phyloP scores from a whole-genome alignment of 2,329 filamentous ascomycete genomes.

The Clarireedia paspali region DNA sequence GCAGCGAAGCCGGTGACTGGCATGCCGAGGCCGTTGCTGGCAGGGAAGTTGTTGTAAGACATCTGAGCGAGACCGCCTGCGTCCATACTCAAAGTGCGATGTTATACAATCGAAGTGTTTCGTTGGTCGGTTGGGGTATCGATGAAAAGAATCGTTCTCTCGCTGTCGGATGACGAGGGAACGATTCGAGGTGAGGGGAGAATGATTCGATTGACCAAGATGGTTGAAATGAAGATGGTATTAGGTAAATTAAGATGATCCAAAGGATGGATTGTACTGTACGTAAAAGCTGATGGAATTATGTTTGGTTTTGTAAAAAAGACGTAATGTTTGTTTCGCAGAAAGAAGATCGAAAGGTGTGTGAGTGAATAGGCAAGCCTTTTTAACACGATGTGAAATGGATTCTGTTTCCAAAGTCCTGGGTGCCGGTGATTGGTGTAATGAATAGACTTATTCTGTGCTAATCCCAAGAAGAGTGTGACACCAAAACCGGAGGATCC shows the following conservation, averaged over 20 bases:
- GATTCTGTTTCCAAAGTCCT: background rate
- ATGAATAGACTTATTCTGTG: background rate
- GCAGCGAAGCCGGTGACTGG: slow-evolving; percentile 77
- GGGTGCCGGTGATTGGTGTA: background rate
- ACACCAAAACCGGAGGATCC: background rate
- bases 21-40: slow-evolving; percentile 65
- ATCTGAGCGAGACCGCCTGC: slow-evolving; percentile 99
- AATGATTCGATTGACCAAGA: background rate
- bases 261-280: slow-evolving; percentile 4
- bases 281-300: background rate
- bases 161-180: background rate
- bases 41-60: slow-evolving; percentile 77
- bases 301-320: background rate
- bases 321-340: background rate
- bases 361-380: background rate
- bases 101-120: slow-evolving; percentile 18
- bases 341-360: slow-evolving; percentile 1
- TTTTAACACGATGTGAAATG: background rate
- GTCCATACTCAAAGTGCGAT: slow-evolving; percentile 54
- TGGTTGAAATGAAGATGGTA: background rate
- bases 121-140: background rate
- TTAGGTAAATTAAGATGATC: slow-evolving; percentile 10
- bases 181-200: background rate
- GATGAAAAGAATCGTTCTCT: background rate
- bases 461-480: background rate